Evolutionary conservation across 2,329 filamentous ascomycete species (phyloP).

Genomic region (Didymella pinodella): DNA sequence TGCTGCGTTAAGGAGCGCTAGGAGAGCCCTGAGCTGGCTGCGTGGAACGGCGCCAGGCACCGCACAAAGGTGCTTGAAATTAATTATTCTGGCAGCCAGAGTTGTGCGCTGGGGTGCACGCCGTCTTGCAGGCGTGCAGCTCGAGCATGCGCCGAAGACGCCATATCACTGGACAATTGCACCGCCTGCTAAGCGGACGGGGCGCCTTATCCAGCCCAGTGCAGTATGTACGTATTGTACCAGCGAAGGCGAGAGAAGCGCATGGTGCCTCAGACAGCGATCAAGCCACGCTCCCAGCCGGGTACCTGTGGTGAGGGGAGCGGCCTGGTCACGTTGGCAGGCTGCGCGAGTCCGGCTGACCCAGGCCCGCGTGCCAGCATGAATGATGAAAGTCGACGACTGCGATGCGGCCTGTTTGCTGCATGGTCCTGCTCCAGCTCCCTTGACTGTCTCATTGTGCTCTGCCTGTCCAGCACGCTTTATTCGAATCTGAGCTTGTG

Average conservation of each 20-base stretch:
- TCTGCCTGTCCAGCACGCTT: not conserved
- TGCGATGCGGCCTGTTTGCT: not conserved
- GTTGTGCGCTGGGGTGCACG: slow-evolving; percentile 4
- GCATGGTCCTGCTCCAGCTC: not conserved
- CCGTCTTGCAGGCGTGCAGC: slow-evolving; percentile 6
- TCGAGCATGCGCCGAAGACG: slow-evolving; percentile 19
- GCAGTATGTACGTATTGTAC: not conserved
- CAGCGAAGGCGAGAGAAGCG: slow-evolving; percentile 21
- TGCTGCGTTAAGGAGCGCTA: slow-evolving; percentile 23
- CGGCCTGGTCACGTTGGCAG: slow-evolving; percentile 30
- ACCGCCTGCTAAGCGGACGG: slow-evolving; percentile 4
- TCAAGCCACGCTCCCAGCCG: slow-evolving; percentile 23
- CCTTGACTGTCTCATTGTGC: not conserved
- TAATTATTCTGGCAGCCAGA: slow-evolving; percentile 7
- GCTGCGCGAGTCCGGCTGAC: slow-evolving; percentile 15
- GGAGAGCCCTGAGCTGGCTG: slow-evolving; percentile 21
- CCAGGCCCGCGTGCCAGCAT: slow-evolving; percentile 12
- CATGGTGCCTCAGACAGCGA: slow-evolving; percentile 22
- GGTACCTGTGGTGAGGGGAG: slow-evolving; percentile 24
- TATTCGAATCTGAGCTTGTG: not conserved
- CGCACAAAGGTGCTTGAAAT: slow-evolving; percentile 30
- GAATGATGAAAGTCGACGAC: slow-evolving; percentile 15
- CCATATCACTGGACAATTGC: slow-evolving; percentile 16
- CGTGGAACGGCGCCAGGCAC: slow-evolving; percentile 35
- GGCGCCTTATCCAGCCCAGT: slow-evolving; percentile 13